Percentiles rank a stretch among this genome's conserved stretches.
phyloP scores from a whole-genome alignment of 306 rosid genomes.

The Clitoria ternatea region DNA sequence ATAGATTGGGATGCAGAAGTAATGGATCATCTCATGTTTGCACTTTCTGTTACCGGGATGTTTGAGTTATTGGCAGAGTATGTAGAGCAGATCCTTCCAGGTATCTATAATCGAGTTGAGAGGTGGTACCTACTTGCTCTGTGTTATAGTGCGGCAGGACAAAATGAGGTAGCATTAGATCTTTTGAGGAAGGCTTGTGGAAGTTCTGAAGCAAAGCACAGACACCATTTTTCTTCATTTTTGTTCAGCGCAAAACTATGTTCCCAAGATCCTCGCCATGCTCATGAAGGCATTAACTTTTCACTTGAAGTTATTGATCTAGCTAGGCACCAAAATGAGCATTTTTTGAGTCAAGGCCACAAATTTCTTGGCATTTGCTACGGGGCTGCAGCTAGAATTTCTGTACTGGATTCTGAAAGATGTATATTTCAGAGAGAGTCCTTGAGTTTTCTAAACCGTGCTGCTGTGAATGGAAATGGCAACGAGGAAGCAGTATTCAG shows the following conservation, averaged over 20 bases:
- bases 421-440: slow-evolving; percentile 51
- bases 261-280: slow-evolving; percentile 48
- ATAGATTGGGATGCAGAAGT: slow-evolving; percentile 74
- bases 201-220: slow-evolving; percentile 52
- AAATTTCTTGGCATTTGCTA: slow-evolving; percentile 71
- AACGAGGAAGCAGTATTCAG: slow-evolving; percentile 52
- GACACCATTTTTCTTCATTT: slow-evolving; percentile 52
- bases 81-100: slow-evolving; percentile 72
- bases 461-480: slow-evolving; percentile 36
- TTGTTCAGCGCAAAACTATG: slow-evolving; percentile 69
- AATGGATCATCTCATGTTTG: slow-evolving; percentile 71
- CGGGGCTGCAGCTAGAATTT: slow-evolving; percentile 66
- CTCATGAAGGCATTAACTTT: slow-evolving; percentile 54
- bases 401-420: slow-evolving; percentile 72
- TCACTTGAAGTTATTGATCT: slow-evolving; percentile 41
- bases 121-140: slow-evolving; percentile 89
- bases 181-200: slow-evolving; percentile 68
- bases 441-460: slow-evolving; percentile 47
- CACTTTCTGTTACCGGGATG: slow-evolving; percentile 63
- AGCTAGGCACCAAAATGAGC: slow-evolving; percentile 42
- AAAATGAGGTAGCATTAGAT: slow-evolving; percentile 57
- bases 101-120: slow-evolving; percentile 57
- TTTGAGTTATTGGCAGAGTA: slow-evolving; percentile 59
- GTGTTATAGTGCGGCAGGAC: slow-evolving; percentile 70
- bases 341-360: slow-evolving; percentile 53